phyloP scores from a whole-genome alignment of 352 stramenopile genomes.

The Globisporangium nagaii region DNA sequence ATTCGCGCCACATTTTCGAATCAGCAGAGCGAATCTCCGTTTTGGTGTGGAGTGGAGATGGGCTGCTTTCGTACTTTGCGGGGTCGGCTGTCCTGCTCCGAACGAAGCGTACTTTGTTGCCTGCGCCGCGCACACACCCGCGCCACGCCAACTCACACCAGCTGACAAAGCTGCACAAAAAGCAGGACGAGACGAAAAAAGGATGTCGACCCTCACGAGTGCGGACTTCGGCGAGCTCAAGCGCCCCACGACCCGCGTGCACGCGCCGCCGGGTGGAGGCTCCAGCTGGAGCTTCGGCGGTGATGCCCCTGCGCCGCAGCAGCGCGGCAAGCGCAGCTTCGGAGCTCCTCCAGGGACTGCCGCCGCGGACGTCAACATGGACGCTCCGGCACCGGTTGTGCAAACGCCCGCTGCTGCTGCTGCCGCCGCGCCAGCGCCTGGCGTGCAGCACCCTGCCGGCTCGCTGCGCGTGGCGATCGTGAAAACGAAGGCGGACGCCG shows the following conservation, averaged over 20 bases:
- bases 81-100: no score
- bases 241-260: conserved; percentile 75
- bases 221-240: conserved; percentile 80
- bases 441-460: neutral
- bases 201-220: conserved; percentile 83
- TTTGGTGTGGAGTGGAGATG: neutral
- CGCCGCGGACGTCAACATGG: conserved; percentile 18
- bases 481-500: conserved; percentile 70
- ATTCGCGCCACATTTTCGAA: conserved; percentile 5
- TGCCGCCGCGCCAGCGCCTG: conserved; percentile 2
- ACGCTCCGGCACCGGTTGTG: conserved; percentile 7
- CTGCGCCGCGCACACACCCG: neutral
- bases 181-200: neutral
- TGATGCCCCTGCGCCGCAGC: conserved; percentile 21
- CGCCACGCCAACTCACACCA: neutral
- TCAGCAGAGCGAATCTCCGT: conserved; percentile 1
- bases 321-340: conserved; percentile 15
- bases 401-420: conserved; percentile 18
- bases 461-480: conserved; percentile 55
- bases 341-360: conserved; percentile 18
- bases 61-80: neutral
- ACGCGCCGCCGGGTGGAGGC: conserved; percentile 71
- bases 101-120: conserved; percentile 1
- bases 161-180: neutral
- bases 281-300: conserved; percentile 74